Evolutionary conservation across 164 flowering plant species (phyloP).

Genomic region (Warburgia ugandensis): DNA sequence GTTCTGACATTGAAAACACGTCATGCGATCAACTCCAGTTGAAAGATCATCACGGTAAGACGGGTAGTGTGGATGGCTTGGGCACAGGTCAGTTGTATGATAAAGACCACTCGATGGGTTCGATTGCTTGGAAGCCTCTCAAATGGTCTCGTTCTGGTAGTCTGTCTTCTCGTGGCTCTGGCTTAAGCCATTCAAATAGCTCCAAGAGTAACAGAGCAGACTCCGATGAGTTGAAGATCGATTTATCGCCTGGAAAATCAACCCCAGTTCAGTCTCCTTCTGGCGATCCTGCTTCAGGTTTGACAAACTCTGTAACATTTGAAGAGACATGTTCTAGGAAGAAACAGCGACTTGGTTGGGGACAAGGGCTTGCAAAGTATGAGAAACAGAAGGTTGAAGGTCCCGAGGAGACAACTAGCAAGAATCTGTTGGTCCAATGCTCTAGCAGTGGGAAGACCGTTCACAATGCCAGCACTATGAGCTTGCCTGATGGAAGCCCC

Average conservation of each 20-base stretch:
- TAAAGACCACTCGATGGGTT: slow-evolving; percentile 41
- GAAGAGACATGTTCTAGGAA: slow-evolving; percentile 63
- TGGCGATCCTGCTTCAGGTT: slow-evolving; percentile 22
- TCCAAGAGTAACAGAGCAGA: no score
- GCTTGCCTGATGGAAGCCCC: slow-evolving; percentile 52
- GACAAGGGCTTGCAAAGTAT: slow-evolving; percentile 98
- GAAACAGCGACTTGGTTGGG: slow-evolving; percentile 97
- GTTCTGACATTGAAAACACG: slow-evolving; percentile 33
- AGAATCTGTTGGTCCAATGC: slow-evolving; percentile 19
- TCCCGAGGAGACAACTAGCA: slow-evolving; percentile 39
- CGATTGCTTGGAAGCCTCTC: slow-evolving; percentile 63
- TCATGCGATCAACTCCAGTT: slow-evolving; percentile 28
- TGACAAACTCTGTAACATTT: slow-evolving; percentile 21
- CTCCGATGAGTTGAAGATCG: slow-evolving; percentile 36
- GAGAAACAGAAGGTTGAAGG: slow-evolving; percentile 84
- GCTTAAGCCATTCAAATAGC: no score
- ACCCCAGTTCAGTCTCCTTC: slow-evolving; percentile 47
- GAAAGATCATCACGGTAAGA: slow-evolving; percentile 51
- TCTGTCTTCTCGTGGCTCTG: slow-evolving; percentile 73
- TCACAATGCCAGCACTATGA: slow-evolving; percentile 13
- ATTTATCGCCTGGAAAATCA: slow-evolving; percentile 26
- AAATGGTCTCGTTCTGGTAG: slow-evolving; percentile 81
- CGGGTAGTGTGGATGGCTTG: slow-evolving; percentile 32
- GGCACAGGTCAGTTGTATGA: slow-evolving; percentile 36
- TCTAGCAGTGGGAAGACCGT: slow-evolving; percentile 16